Evolutionary conservation across 768 basidiomycete genomes (phyloP), one percentile per base, ranked within the genome.

Genomic region (Termitomyces eurrhizus): DNA sequence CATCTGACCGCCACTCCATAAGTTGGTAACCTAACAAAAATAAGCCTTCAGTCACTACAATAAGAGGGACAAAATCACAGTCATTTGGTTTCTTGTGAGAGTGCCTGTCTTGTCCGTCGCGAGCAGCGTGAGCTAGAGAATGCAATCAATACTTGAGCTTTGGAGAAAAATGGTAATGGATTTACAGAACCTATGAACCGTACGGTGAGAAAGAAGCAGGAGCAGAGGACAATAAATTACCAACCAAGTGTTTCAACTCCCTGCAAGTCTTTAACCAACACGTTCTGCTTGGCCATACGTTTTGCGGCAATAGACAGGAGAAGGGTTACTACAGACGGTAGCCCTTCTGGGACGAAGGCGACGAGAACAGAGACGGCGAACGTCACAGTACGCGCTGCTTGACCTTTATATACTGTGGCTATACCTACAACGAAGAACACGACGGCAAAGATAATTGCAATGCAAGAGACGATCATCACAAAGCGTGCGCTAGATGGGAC

Each of bases 101-200:
- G 87, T 89, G 12, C 87, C 87, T 1, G 87, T 89, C 70, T 89
- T 89, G 67, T 89, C 87, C 9, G 87, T 88, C 5, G 87, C 87
- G 13, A 89, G 73, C 12, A 88, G 76, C 0, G 86, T 89, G 24
- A 87, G 72, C 83, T 85, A 62, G n/a, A 50, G 51, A 16, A 48
- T n/a, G 51, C 66, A 51, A 69, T 64, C 35, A 59, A 58, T 21
- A 45, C 33, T 1, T 21, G 11, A 48, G 35, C 50, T 44, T 26
- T 12, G 13, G 39, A 51, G 14, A 63, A 13, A 16, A 49, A 50
- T 9, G 49, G 32, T 11, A 16, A 32, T 33, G 8, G 7, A 62
- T 60, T 70, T 67, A 80, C 78, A 62, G 78, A 80, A 54, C 78
- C 78, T 78, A 53, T 4, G 29, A 26, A 41, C 24, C 26, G 9